A percentile compares a stretch with the other conserved stretches of the same genome.
These are phyloP conservation scores for Aspergillus bertholletiae DNA, from an alignment of 495 filamentous ascomycete species.

Conservation along the genomic window DNA sequence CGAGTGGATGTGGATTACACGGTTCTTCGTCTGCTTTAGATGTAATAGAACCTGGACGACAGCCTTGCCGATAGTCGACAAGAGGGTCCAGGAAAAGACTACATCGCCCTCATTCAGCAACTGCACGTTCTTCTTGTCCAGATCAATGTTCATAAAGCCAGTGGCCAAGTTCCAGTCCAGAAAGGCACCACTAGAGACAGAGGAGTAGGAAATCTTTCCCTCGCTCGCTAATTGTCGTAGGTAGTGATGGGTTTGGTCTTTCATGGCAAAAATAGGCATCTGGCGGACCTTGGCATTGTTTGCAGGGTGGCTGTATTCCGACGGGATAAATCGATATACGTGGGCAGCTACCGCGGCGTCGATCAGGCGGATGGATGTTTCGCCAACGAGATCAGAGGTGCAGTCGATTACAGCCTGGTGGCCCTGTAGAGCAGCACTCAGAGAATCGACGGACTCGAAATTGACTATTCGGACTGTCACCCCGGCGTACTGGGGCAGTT, in stretches of 20 bases:
- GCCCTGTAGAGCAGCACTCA: slow-evolving; percentile 15
- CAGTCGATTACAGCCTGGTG: slow-evolving; percentile 23
- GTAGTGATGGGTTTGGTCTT: too few relatives aligned
- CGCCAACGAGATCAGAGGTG: slow-evolving; percentile 15
- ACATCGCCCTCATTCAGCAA: slow-evolving; percentile 21
- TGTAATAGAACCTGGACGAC: slow-evolving; percentile 18
- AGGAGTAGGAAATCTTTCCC: too few relatives aligned
- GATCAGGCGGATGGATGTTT: slow-evolving; percentile 21
- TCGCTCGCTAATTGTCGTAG: too few relatives aligned
- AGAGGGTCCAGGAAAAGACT: slow-evolving; percentile 20
- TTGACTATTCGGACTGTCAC: too few relatives aligned
- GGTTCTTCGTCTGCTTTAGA: slow-evolving; percentile 15
- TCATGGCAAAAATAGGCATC: slow-evolving; percentile 16
- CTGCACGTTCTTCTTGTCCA: slow-evolving; percentile 9
- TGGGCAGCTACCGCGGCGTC: slow-evolving; percentile 14
- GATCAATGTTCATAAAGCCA: slow-evolving; percentile 15
- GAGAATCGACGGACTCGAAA: slow-evolving; percentile 15
- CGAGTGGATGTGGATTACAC: slow-evolving; percentile 19
- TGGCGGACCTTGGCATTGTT: too few relatives aligned
- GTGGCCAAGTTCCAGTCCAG: slow-evolving; percentile 19
- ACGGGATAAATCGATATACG: too few relatives aligned
- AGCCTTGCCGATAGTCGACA: slow-evolving; percentile 16
- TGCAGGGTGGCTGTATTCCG: too few relatives aligned
- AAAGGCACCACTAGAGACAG: slow-evolving; percentile 15
- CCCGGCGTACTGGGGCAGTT: too few relatives aligned